Conservation (phyloP, 768 basidiomycete genomes). For the Pilatotrama ljubarskyi region DNA sequence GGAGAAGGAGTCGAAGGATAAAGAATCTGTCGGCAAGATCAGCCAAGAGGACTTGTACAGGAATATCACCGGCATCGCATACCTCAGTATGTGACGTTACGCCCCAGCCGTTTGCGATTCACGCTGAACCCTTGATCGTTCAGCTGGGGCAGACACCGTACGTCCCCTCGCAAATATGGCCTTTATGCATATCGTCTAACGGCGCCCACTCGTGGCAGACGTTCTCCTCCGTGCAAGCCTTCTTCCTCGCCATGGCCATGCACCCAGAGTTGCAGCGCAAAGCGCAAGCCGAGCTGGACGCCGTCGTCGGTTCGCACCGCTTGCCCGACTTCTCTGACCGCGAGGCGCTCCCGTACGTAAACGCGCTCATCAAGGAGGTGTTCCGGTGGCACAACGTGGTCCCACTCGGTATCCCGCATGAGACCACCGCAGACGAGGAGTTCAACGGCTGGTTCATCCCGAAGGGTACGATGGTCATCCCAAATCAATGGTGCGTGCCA, state of each 20-base stretch:
- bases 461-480: slow-evolving; percentile 25
- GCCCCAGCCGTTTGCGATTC: no score
- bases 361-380: slow-evolving; percentile 27
- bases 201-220: slow-evolving; percentile 17
- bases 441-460: slow-evolving; percentile 30
- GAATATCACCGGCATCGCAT: slow-evolving; percentile 1
- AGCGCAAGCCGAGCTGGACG: slow-evolving; percentile 33
- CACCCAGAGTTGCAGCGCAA: slow-evolving; percentile 30
- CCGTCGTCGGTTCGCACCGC: slow-evolving; percentile 23
- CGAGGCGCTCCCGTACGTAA: slow-evolving; percentile 26
- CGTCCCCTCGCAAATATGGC: neutral
- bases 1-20: neutral
- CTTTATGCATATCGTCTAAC: neutral
- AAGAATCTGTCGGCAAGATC: neutral
- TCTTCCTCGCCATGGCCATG: slow-evolving; percentile 38
- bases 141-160: slow-evolving; percentile 8
- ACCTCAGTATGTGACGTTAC: neutral
- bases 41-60: slow-evolving; percentile 7
- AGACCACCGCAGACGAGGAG: slow-evolving; percentile 25
- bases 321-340: slow-evolving; percentile 27
- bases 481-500: slow-evolving; percentile 29
- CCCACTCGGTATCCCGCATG: slow-evolving; percentile 32
- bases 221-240: slow-evolving; percentile 30
- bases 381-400: slow-evolving; percentile 37
- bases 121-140: no score